phyloP scores from a whole-genome alignment of 2,329 filamentous ascomycete species.

The Pseudogymnoascus sp. region DNA sequence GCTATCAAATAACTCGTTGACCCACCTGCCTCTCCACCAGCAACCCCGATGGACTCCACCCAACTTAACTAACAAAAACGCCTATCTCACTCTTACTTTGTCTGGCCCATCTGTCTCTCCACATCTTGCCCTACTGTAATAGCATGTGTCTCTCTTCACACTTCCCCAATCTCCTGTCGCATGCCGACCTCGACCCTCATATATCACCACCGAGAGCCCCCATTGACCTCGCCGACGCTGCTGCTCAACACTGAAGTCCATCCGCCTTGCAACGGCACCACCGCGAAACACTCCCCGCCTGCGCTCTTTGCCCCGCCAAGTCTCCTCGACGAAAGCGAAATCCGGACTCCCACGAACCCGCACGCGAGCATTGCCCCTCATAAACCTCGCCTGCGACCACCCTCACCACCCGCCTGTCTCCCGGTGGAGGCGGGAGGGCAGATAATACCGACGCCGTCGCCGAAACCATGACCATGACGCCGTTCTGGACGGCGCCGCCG shows the following conservation, averaged over 20 bases:
- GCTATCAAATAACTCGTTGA: constrained; percentile 1
- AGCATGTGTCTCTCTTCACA: neutral
- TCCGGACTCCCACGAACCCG: neutral
- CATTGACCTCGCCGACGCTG: neutral
- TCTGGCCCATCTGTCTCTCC: neutral
- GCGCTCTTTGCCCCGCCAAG: neutral
- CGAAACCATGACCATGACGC: constrained; percentile 35
- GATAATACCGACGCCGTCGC: constrained; percentile 29
- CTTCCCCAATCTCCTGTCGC: constrained; percentile 2
- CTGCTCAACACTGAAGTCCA: neutral
- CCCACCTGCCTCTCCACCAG: neutral
- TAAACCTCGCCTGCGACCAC: constrained; percentile 8
- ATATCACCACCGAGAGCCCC: neutral
- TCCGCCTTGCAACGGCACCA: neutral
- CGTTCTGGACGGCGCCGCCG: constrained; percentile 43
- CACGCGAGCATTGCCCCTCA: neutral
- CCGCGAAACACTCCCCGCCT: neutral
- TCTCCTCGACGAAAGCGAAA: neutral
- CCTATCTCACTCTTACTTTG: constrained; percentile 3
- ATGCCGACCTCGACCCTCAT: constrained; percentile 1
- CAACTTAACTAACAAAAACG: neutral
- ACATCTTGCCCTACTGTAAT: constrained; percentile 1
- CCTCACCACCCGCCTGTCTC: constrained; percentile 43
- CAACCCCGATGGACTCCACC: neutral
- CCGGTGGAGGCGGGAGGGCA: constrained; percentile 51